Base-by-base conservation (phyloP, 164 flowering plant species). In the Litsea cubeba region DNA sequence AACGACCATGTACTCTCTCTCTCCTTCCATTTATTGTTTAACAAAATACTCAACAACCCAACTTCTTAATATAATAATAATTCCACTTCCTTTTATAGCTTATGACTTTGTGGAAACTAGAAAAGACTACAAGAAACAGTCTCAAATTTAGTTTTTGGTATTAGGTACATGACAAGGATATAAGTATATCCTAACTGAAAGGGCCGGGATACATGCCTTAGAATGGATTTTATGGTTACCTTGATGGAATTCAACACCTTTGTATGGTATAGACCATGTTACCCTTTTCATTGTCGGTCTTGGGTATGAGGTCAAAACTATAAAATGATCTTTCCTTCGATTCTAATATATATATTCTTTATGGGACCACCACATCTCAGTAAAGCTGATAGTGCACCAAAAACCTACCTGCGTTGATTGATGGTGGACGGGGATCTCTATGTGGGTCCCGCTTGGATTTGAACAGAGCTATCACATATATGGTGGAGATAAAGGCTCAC, bases 21-120 rank as follows among this genome's bases (percentile, higher is more conserved):
- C 35, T 30, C 35, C 0, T 1, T 22, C 30, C 15, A 12, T 63
- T 25, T 24, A 63, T 22, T 65, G 49, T 28, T 66, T 30, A 66
- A 66, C 46, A 66, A 40, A 66, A 66, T 66, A 66, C 69, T 35
- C 69, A 66, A 66, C 69, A 66, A 66, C 69, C 17, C 60, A 66
- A 66, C 28, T 20, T 18, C 69, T 28, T 30, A 32, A 66, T 18
- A 17, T 25, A 18, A 66, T 66, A 30, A 26, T 66, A 30, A 30
- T 2, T 66, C 46, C 5, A 66, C 46, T 28, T 26, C 46, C 69
- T 26, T 28, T 4, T 30, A 30, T 28, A 66, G 17, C 46, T 26
- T 66, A 66, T 66, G 28, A 26, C 20, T 4, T 1, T 66, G 10
- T 66, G 46, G 69, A 66, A 66, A 66, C 69, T 66, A 30, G 17